phyloP scores from a whole-genome alignment of 169 alveolate genomes.

The Eimeria acervulina region DNA sequence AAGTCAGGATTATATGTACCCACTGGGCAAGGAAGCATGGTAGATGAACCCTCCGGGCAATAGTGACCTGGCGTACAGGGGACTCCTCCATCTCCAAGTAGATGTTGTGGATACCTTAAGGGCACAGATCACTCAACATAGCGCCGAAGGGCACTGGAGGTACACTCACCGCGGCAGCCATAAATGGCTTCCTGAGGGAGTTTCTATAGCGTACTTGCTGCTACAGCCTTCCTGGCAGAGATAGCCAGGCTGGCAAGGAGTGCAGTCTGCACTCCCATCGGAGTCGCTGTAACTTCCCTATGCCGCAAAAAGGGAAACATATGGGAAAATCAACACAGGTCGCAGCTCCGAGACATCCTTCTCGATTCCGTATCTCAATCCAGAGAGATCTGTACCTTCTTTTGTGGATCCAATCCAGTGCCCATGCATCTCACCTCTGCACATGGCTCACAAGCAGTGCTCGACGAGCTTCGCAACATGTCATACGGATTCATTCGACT shows the following conservation, averaged over 20 bases:
- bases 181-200: neutral
- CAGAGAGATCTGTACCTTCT: neutral
- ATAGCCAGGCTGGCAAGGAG: constrained; percentile 76
- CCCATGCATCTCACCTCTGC: constrained; percentile 9
- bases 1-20: constrained; percentile 74
- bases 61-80: constrained; percentile 73
- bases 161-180: neutral
- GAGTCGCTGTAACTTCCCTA: constrained; percentile 68
- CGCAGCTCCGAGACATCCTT: neutral
- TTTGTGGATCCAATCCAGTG: neutral
- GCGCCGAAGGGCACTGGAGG: neutral
- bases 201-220: constrained; percentile 11
- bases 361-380: neutral
- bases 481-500: constrained; percentile 43
- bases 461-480: constrained; percentile 15
- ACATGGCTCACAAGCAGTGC: constrained; percentile 64
- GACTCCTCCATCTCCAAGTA: constrained; percentile 8
- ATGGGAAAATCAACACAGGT: neutral
- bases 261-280: constrained; percentile 61
- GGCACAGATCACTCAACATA: neutral
- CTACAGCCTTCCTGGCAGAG: constrained; percentile 63
- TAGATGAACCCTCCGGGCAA: constrained; percentile 73
- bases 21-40: constrained; percentile 72
- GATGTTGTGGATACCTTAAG: constrained; percentile 17
- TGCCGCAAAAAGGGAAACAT: neutral